Evolutionary conservation across 2,329 filamentous ascomycete genomes (phyloP).

Genomic region (Cladophialophora yegresii): DNA sequence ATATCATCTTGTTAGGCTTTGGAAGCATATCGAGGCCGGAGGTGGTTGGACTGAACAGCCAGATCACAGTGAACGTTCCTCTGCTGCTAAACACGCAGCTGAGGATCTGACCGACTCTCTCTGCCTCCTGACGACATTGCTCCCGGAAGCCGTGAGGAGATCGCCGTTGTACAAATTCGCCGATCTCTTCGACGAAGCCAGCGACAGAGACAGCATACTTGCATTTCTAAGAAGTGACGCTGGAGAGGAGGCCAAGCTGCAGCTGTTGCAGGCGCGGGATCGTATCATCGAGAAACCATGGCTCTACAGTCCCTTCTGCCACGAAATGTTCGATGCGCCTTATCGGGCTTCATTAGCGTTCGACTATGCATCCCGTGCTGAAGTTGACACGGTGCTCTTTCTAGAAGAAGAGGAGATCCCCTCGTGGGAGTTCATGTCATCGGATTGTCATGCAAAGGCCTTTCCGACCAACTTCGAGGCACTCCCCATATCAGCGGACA

Average conservation of each 20-base stretch:
- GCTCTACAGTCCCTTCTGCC: conserved; percentile 12
- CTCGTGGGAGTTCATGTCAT: conserved; percentile 14
- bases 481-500: background rate
- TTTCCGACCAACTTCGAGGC: background rate
- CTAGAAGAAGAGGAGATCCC: conserved; percentile 13
- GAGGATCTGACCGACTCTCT: conserved; percentile 10
- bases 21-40: conserved; percentile 10
- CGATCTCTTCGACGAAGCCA: conserved; percentile 14
- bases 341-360: background rate
- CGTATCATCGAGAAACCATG: conserved; percentile 12
- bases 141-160: conserved; percentile 4
- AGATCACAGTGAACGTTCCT: background rate
- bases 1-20: conserved; percentile 8
- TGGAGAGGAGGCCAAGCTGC: background rate
- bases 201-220: conserved; percentile 11
- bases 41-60: background rate
- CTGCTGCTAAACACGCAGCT: background rate
- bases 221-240: background rate
- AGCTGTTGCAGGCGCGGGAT: conserved; percentile 11
- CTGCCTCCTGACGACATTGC: background rate
- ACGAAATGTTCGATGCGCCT: conserved; percentile 13
- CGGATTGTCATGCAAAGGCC: background rate
- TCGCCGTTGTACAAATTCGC: conserved; percentile 14
- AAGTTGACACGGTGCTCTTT: conserved; percentile 1
- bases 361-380: background rate